Conservation (phyloP, 1,284 basidiomycete genomes). For the Pyrrhoderma lamaoense region DNA sequence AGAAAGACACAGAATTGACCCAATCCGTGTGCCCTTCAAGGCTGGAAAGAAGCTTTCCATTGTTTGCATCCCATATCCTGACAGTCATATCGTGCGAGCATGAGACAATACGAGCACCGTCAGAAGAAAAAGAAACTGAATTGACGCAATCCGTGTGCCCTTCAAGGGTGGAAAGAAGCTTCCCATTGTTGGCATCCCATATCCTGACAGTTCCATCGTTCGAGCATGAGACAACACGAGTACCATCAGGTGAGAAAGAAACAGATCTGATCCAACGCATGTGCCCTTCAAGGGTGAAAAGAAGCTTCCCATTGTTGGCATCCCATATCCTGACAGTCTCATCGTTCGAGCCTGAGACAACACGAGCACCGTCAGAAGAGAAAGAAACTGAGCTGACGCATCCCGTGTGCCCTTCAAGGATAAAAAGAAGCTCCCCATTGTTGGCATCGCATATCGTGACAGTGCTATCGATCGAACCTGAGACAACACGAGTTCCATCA, state of each 20-base stretch:
- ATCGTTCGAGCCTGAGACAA: neutral
- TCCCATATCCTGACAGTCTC: conserved; percentile 1
- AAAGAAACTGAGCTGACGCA: neutral
- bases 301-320: neutral
- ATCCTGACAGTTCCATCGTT: neutral
- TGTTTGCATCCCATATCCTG: too few relatives aligned
- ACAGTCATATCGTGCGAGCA: neutral
- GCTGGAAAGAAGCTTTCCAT: too few relatives aligned
- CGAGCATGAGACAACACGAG: neutral
- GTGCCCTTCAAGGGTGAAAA: neutral
- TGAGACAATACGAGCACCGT: neutral
- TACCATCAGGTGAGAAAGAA: neutral
- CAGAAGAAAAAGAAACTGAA: neutral
- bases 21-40: neutral
- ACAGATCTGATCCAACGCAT: neutral
- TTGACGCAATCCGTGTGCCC: neutral
- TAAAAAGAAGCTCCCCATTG: neutral
- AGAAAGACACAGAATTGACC: neutral
- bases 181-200: too few relatives aligned
- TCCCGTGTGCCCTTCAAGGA: conserved; percentile 16
- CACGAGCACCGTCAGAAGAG: neutral
- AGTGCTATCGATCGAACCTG: neutral
- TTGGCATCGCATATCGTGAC: neutral
- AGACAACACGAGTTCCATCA: conserved; percentile 2
- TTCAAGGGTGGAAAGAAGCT: neutral